These are phyloP conservation scores for Eimeria praecox DNA, from an alignment of 169 alveolate genomes.

Conservation along the genomic window DNA sequence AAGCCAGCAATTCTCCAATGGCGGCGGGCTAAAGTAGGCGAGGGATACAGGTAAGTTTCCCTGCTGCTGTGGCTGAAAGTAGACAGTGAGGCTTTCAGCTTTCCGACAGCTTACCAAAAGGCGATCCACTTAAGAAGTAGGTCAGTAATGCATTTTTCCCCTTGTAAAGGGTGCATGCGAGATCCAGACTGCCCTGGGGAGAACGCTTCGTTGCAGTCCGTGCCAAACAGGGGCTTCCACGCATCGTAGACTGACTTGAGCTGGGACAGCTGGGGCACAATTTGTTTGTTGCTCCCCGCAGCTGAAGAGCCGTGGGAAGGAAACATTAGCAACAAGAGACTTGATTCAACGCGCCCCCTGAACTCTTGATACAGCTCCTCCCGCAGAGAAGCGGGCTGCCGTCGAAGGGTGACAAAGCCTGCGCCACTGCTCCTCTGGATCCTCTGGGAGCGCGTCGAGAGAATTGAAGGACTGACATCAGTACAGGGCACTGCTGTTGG, in stretches of 20 bases:
- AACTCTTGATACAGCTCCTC: slow-evolving; percentile 48
- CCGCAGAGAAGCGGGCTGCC: slow-evolving; percentile 50
- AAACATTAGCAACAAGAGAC: slow-evolving; percentile 34
- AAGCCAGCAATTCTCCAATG: not conserved
- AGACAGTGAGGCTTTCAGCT: not conserved
- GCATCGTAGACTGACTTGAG: slow-evolving; percentile 27
- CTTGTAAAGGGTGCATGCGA: slow-evolving; percentile 18
- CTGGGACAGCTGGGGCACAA: slow-evolving; percentile 39
- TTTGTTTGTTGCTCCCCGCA: slow-evolving; percentile 8
- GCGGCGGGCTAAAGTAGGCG: not conserved
- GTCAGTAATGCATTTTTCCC: slow-evolving; percentile 68
- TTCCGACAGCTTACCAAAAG: slow-evolving; percentile 34
- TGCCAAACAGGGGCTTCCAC: slow-evolving; percentile 56
- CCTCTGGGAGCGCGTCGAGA: slow-evolving; percentile 75
- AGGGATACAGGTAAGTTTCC: not conserved
- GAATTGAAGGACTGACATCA: not conserved
- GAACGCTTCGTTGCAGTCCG: not conserved
- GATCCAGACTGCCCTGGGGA: not conserved
- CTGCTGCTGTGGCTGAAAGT: not conserved
- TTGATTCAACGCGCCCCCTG: slow-evolving; percentile 41
- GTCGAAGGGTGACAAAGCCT: slow-evolving; percentile 48
- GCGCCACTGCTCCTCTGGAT: slow-evolving; percentile 70
- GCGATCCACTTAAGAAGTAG: slow-evolving; percentile 59
- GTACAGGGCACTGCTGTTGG: not conserved
- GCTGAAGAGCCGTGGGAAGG: slow-evolving; percentile 34